Evolutionary conservation across 768 basidiomycete species (phyloP), one percentile per base, ranked within the genome.

Genomic region (Pseudohyphozyma bogoriensis): DNA sequence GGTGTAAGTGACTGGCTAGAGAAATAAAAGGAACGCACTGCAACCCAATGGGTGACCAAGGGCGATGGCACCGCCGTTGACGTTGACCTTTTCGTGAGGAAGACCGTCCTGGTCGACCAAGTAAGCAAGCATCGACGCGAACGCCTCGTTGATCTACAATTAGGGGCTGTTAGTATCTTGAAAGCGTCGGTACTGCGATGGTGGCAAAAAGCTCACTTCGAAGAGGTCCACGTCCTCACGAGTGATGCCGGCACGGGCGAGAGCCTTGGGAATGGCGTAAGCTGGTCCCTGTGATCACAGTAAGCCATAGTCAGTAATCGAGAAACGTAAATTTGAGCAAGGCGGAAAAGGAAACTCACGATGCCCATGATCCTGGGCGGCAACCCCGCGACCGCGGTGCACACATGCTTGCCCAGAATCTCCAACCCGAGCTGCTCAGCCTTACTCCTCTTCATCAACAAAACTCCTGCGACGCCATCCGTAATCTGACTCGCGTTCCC

Each of bases 121-220:
- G 71, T 92, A 88, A 0, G 85, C 80, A 59, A 80, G 86, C 75
- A 86, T n/a, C n/a, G 45, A 10, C 45, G 24, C 20, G 16, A 22
- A 46, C 18, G 24, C n/a, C n/a, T n/a, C n/a, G n/a, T n/a, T n/a
- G n/a, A n/a, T n/a, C n/a, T n/a, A n/a, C n/a, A n/a, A n/a, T n/a
- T n/a, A n/a, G n/a, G n/a, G n/a, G n/a, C n/a, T n/a, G n/a, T n/a
- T n/a, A n/a, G n/a, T n/a, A n/a, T n/a, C n/a, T n/a, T n/a, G n/a
- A n/a, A n/a, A n/a, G n/a, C n/a, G n/a, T n/a, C n/a, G n/a, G n/a
- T 13, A 24, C 51, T 28, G 13, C 58, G 68, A 67, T 68, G 31
- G 86, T 87, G 13, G 88, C 87, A 68, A 92, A 91, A 0, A 89
- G 89, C 70, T 92, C 89, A 93, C 85, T 86, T 89, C 67, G 28